phyloP scores from a whole-genome alignment of 2,329 filamentous ascomycete genomes.

The Colletotrichum liaoningense region DNA sequence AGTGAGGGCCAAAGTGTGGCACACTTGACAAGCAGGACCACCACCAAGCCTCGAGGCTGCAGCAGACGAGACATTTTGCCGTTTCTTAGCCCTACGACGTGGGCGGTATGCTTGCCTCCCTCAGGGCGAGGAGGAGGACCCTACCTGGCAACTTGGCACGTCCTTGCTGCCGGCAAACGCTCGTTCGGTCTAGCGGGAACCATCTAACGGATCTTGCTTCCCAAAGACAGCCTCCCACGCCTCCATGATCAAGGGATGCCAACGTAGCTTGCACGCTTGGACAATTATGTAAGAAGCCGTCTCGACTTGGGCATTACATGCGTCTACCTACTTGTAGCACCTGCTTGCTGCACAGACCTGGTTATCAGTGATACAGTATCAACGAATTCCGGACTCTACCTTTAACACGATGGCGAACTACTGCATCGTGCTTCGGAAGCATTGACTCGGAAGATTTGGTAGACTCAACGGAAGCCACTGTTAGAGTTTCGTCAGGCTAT shows the following conservation, averaged over 20 bases:
- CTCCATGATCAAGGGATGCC: background rate
- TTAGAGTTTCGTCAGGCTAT: background rate
- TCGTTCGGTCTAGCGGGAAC: slow-evolving; percentile 1
- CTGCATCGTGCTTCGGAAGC: background rate
- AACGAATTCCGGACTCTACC: background rate
- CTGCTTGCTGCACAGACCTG: background rate
- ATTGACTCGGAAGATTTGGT: background rate
- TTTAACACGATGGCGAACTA: background rate
- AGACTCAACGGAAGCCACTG: background rate
- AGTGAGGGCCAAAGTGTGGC: background rate
- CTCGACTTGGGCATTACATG: background rate
- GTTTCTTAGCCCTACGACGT: slow-evolving; percentile 22
- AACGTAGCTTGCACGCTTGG: background rate
- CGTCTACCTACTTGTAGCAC: background rate
- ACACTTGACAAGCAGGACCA: background rate
- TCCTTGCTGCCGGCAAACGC: slow-evolving; percentile 11
- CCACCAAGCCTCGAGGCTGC: slow-evolving; percentile 25
- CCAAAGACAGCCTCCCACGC: too few species aligned
- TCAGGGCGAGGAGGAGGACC: background rate
- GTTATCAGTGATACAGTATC: background rate
- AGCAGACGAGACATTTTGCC: slow-evolving; percentile 22
- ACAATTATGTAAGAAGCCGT: background rate
- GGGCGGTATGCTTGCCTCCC: background rate
- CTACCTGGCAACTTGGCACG: slow-evolving; percentile 18
- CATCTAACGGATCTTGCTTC: background rate